Base-by-base conservation (phyloP, 2,329 filamentous ascomycete genomes). In the Hypoxylon sp. region DNA sequence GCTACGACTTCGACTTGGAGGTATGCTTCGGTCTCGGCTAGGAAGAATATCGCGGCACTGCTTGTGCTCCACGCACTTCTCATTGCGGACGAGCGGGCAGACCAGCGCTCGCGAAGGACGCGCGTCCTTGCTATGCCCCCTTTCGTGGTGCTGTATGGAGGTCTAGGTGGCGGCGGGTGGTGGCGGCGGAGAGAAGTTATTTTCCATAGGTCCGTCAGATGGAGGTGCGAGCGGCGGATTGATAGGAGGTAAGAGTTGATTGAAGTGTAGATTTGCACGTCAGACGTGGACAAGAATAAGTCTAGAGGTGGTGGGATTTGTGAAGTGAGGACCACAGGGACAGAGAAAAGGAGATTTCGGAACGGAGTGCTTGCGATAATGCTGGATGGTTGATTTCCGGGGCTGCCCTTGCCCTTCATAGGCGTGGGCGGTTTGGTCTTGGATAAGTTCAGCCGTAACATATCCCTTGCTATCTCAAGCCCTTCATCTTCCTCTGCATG, bases 1-100 rank as follows among this genome's bases (percentile, higher is more conserved):
- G 90, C 89, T 13, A 98, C 91, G 6, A 98, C 91, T 76, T 97
- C 94, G 0, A 92, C 93, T 79, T 98, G 95, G 49, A 98, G 89
- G 75, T 97, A 98, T 2, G 90, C 90, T 72, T 95, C 92, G 13
- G 93, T 91, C 78, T 98, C 95, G 0, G 92, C 93, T 2, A 98
- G 85, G 73, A 98, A 92, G 81, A 97, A 98, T 3, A 97, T 88
- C 1, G 93, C 91, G 2, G 94, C 92, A 76, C 92, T 94, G 73
- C 92, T 91, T 0, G 93, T 97, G 0, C 94, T 95, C 96, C 96
- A 99, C 0, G 95, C 88, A 70, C 90, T 91, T 14, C 96, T 89
- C 86, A 97, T 92, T 0, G 88, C 86, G 35, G 85, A 84, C 3
- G 88, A 86, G 17, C 95, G 87, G 14, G 82, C 77, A 27, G 89